Conservation (phyloP, 2,329 filamentous ascomycete genomes). For the Shiraia sp. region DNA sequence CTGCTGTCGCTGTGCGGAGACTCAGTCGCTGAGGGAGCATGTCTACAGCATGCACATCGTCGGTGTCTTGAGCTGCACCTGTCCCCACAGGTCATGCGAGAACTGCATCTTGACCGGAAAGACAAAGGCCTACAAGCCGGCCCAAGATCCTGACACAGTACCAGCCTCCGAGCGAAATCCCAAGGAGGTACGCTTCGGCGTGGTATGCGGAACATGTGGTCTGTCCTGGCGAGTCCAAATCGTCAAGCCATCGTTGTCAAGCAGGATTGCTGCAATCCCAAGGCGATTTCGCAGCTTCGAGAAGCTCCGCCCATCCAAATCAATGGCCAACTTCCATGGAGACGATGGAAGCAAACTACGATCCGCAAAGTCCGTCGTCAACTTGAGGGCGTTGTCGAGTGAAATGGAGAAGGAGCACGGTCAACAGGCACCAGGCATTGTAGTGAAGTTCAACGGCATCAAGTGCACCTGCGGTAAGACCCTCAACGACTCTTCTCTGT, state of each 20-base stretch:
- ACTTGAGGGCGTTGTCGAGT: conserved; percentile 9
- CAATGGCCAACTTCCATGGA: conserved; percentile 11
- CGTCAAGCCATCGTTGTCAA: conserved; percentile 6
- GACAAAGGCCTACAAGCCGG: conserved; percentile 27
- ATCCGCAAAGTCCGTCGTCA: conserved; percentile 10
- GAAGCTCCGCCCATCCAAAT: conserved; percentile 16
- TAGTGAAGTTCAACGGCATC: conserved; percentile 25
- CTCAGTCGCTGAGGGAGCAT: conserved; percentile 2
- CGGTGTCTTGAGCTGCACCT: conserved; percentile 23
- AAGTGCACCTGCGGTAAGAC: conserved; percentile 23
- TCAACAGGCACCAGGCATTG: conserved; percentile 18
- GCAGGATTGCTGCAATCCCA: conserved; percentile 12
- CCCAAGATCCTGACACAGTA: conserved; percentile 26
- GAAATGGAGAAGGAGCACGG: conserved; percentile 16
- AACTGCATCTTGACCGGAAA: conserved; percentile 22
- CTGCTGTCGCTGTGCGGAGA: conserved; percentile 7
- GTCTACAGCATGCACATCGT: conserved; percentile 18
- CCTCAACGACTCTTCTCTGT: conserved; percentile 18
- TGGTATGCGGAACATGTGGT: conserved; percentile 29
- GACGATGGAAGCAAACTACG: background rate
- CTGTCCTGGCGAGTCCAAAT: conserved; percentile 23
- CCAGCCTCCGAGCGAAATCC: conserved; percentile 11
- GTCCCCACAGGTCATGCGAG: conserved; percentile 28
- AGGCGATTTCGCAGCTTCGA: conserved; percentile 14
- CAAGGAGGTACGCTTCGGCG: conserved; percentile 24